These are phyloP conservation scores for Toxoplasma gondii DNA, from an alignment of 169 alveolate genomes.

Conservation along the genomic window DNA sequence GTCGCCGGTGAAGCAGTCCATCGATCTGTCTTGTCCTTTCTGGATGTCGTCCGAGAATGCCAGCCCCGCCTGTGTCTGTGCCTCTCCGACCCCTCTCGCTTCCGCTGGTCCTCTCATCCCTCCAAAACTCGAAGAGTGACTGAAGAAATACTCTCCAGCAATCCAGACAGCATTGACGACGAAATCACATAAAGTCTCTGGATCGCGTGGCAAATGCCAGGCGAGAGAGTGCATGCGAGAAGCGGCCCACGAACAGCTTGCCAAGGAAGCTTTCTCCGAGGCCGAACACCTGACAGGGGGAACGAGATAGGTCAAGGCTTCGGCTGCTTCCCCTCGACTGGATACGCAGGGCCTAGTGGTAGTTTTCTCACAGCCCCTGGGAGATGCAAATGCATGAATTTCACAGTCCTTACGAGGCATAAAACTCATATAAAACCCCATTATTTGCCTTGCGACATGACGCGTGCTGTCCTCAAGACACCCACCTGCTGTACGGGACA, in stretches of 20 bases:
- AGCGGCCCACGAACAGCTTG: neutral
- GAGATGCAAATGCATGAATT: too few species aligned
- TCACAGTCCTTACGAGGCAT: too few species aligned
- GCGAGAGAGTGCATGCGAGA: neutral
- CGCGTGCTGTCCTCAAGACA: neutral
- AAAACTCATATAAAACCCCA: neutral
- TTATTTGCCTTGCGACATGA: neutral
- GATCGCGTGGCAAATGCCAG: neutral
- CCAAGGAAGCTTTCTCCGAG: neutral
- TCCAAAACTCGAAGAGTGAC: neutral
- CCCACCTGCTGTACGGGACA: neutral
- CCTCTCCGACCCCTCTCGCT: too few species aligned
- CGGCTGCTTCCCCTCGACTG: too few species aligned
- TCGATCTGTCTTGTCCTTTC: neutral
- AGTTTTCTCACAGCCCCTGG: too few species aligned
- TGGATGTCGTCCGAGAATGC: too few species aligned
- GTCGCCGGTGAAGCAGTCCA: neutral
- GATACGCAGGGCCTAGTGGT: too few species aligned
- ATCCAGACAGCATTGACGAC: conserved; percentile 4
- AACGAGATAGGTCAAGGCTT: too few species aligned
- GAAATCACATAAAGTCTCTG: neutral
- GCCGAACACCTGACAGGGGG: too few species aligned
- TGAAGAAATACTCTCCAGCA: neutral
- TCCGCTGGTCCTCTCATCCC: too few species aligned
- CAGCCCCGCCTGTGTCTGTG: too few species aligned